Base-by-base conservation (phyloP, 352 stramenopile genomes). In the Achlya hypogyna region DNA sequence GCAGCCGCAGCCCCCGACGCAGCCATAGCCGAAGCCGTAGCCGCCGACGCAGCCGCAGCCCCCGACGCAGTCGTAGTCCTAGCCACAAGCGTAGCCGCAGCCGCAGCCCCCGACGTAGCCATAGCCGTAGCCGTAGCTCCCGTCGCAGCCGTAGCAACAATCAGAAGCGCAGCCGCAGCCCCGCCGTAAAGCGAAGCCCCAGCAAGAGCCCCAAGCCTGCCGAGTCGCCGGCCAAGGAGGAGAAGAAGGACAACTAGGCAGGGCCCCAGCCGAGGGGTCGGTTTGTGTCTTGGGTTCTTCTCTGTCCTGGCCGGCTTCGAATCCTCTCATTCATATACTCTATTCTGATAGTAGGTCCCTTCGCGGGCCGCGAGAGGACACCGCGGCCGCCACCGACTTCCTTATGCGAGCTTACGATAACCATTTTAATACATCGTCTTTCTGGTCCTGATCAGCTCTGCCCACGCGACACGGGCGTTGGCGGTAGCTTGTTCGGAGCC, bases 21-120 rank as follows among this genome's bases (percentile, higher is more conserved):
- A 86, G 77, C 51, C 70, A 69, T 34, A 80, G 71, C 29, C 60
- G 42, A n/a, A 69, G 71, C 32, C 51, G 65, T 28, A 73, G 68
- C 43, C 60, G 63, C n/a, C 35, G 40, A 51, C 72, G 71, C 40
- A 75, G 73, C 42, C 27, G 47, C 22, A 75, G 70, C 52, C 72
- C 66, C 65, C 77, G 75, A 31, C 69, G 71, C 52, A 81, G 72
- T 18, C 71, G 71, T 27, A 83, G 76, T 53, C 69, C 70, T 22
- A 80, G 75, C 35, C 56, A 69, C 53, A 77, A 69, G 49, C 51
- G 71, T 18, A 73, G 67, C 49, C 76, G 71, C 51, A 78, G 73
- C 70, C 73, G 74, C 47, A 68, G 69, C 42, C 54, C 60, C 51
- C 53, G 68, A 34, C 35, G 20, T 40, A 63, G 67, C 23, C 34